Base-by-base conservation (phyloP, 192 early-diverging fungal species). In the Backusella australiensis region DNA sequence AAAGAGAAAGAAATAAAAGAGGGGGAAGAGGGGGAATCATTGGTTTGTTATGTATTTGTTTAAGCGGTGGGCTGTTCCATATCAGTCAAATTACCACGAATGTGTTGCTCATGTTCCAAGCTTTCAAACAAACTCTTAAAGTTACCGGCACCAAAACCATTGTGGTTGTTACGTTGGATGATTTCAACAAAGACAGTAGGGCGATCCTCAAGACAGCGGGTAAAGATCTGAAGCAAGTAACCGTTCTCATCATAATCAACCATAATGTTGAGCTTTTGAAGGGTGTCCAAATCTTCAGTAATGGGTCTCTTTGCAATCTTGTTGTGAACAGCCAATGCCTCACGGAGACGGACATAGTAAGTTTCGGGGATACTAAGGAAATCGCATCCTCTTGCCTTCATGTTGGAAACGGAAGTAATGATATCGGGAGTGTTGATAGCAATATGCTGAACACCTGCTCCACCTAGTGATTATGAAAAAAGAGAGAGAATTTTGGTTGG, bases 111-210 rank as follows among this genome's bases (percentile, higher is more conserved):
- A 46, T 86, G 83, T 88, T 99, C 97, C 73, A 99, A 92, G 53
- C 94, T 92, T 86, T 96, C 96, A 85, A 99, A 99, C 68, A 99
- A 87, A 73, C 94, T 94, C 92, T 96, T 94, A 89, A 99, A 98
- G 89, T 99, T 99, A 68, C 97, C 97, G 59, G 96, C 96, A 72
- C 96, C 97, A 82, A 97, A 97, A 36, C 94, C 95, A 83, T 93
- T 85, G 83, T 97, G 94, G 80, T 96, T 95, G 63, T 92, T 90
- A 44, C 96, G 93, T 84, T 99, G 97, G 80, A 98, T 99, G 80
- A 99, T 93, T 83, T 99, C 97, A 76, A 98, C 88, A 77, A 98
- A 99, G 36, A 99, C 86, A 4, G 97, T 99, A 3, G 97, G 97
- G 63, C 97, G 90, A 81, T 99, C 97, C 85, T 97, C 93, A 17